A percentile compares a stretch with the other conserved stretches of the same genome.
These are phyloP conservation scores for Candida khao-thaluensis DNA, from an alignment of 805 yeast genomes.

Conservation along the genomic window DNA sequence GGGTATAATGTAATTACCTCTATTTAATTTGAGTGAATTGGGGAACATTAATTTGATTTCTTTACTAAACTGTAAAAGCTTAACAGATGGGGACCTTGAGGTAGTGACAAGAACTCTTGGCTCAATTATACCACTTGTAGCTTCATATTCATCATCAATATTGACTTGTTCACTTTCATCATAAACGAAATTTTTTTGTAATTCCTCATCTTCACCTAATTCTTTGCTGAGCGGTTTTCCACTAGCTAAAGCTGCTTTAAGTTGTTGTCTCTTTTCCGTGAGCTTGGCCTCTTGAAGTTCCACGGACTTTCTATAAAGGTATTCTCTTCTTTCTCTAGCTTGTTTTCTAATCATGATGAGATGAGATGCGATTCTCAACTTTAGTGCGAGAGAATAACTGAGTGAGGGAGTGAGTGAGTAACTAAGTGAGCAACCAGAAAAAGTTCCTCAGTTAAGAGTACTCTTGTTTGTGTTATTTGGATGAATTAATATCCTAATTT, in stretches of 20 bases:
- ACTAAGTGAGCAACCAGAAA: no score
- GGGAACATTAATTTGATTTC: constrained; percentile 90
- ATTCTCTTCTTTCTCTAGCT: constrained; percentile 95
- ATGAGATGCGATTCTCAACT: constrained; percentile 9
- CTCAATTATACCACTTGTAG: constrained; percentile 81
- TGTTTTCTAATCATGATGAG: constrained; percentile 71
- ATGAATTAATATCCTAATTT: neutral
- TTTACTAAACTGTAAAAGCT: constrained; percentile 86
- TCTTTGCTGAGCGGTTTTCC: constrained; percentile 92
- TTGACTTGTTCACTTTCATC: constrained; percentile 73
- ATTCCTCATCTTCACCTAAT: constrained; percentile 77
- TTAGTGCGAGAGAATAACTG: constrained; percentile 9
- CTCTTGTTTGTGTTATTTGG: no score
- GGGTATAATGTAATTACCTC: constrained; percentile 90
- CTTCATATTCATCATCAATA: constrained; percentile 91
- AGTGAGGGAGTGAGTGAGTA: neutral
- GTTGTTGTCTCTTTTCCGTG: constrained; percentile 80
- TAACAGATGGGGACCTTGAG: constrained; percentile 84
- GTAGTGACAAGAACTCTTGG: constrained; percentile 93
- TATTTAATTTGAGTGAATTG: constrained; percentile 79
- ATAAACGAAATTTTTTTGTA: constrained; percentile 79
- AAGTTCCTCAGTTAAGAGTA: no score
- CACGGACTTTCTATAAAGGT: constrained; percentile 81
- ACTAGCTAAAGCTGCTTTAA: constrained; percentile 83
- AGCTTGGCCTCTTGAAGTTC: constrained; percentile 86